These are phyloP conservation scores for Yamadazyma mexicana DNA, from an alignment of 1,139 yeast genomes.

Conservation along the genomic window DNA sequence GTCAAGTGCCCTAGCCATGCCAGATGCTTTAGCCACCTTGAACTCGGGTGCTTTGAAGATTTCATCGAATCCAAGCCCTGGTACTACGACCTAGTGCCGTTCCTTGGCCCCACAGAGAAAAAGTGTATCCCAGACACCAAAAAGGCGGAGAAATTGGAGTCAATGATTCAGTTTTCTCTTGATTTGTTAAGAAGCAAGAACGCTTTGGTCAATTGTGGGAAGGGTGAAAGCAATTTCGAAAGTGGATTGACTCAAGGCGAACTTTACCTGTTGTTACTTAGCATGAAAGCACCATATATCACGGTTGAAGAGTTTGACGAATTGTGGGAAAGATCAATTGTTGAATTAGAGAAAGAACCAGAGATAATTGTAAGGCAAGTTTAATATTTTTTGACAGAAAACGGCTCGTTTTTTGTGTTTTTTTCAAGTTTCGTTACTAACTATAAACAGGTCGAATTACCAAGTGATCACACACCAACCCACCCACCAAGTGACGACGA, in stretches of 20 bases:
- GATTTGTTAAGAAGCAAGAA: conserved; percentile 67
- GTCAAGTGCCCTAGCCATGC: conserved; percentile 81
- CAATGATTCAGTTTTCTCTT: conserved; percentile 67
- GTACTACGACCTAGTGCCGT: conserved; percentile 56
- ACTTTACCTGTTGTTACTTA: conserved; percentile 57
- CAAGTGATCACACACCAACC: conserved; percentile 26
- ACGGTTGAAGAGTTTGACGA: conserved; percentile 77
- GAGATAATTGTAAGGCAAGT: conserved; percentile 84
- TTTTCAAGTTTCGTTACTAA: conserved; percentile 7
- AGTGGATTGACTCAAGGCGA: conserved; percentile 57
- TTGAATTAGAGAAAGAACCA: conserved; percentile 67
- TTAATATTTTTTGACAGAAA: conserved; percentile 14
- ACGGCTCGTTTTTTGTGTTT: neutral
- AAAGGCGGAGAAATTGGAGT: conserved; percentile 66
- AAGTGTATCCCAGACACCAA: conserved; percentile 77
- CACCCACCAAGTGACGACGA: conserved; percentile 23
- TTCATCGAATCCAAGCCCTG: conserved; percentile 58
- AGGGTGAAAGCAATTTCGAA: conserved; percentile 33
- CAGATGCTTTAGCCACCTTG: conserved; percentile 43
- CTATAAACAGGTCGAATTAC: conserved; percentile 28
- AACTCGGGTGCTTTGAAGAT: conserved; percentile 23
- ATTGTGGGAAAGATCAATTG: conserved; percentile 69
- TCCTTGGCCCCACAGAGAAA: conserved; percentile 43
- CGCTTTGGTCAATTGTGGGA: conserved; percentile 70
- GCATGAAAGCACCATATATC: conserved; percentile 59